Conservation (phyloP, 208 protist species). For the Acanthamoeba healyi region DNA sequence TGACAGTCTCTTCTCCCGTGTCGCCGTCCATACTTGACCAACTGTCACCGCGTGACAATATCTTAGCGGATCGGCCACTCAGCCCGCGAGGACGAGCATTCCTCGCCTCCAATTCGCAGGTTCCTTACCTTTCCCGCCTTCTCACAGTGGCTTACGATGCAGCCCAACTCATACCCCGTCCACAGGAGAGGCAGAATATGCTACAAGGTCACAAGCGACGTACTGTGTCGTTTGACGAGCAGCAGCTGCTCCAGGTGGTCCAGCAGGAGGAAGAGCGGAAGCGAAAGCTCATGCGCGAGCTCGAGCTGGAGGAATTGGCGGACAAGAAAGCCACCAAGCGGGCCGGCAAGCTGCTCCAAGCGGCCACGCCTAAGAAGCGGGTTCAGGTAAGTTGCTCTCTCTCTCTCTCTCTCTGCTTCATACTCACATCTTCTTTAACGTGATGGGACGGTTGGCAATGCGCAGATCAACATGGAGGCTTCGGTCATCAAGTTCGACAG, state of each 20-base stretch:
- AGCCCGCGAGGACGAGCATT: neutral
- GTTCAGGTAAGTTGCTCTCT: neutral
- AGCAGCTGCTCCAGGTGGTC: constrained; percentile 24
- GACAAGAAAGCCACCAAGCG: neutral
- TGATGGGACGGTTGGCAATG: neutral
- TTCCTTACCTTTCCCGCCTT: neutral
- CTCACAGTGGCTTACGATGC: neutral
- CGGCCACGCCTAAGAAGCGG: neutral
- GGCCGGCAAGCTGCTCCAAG: constrained; percentile 17
- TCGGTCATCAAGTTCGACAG: constrained; percentile 43
- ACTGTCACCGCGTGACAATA: neutral
- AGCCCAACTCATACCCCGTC: neutral
- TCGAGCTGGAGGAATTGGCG: neutral
- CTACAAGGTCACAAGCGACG: neutral
- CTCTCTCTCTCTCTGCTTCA: no score
- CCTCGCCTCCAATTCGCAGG: neutral
- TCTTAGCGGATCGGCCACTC: neutral
- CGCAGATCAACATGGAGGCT: constrained; percentile 34
- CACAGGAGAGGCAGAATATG: neutral
- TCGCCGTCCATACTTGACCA: neutral
- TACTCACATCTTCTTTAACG: neutral
- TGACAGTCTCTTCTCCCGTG: neutral
- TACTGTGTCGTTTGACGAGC: constrained; percentile 26
- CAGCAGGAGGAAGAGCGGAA: constrained; percentile 27
- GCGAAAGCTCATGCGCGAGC: constrained; percentile 16